These are phyloP conservation scores for Ustilago tritici DNA, from an alignment of 1,284 basidiomycete species.

Conservation along the genomic window DNA sequence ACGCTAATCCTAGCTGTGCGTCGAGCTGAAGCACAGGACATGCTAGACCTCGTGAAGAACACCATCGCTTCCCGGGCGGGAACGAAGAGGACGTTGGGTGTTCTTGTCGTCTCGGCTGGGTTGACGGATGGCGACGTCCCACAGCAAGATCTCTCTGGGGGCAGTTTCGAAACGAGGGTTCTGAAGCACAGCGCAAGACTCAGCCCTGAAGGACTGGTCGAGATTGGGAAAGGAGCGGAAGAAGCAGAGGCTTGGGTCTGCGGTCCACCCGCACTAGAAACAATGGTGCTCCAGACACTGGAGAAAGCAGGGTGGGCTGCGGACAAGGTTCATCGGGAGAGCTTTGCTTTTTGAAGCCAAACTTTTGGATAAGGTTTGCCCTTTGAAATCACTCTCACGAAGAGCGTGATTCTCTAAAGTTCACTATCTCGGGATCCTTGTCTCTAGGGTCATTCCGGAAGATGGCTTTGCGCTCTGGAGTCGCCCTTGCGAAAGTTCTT, in stretches of 20 bases:
- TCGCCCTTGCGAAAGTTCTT: too few relatives aligned
- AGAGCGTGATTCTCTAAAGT: not conserved
- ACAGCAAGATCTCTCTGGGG: too few relatives aligned
- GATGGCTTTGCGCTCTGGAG: too few relatives aligned
- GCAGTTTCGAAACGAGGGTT: too few relatives aligned
- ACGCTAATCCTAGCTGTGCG: constrained; percentile 27
- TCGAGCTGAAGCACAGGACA: constrained; percentile 16
- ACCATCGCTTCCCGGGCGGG: not conserved
- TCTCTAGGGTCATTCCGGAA: too few relatives aligned
- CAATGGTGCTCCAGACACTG: constrained; percentile 21
- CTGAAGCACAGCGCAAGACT: constrained; percentile 19
- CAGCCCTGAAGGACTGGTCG: constrained; percentile 14
- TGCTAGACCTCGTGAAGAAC: constrained; percentile 24
- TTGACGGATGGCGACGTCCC: constrained; percentile 8
- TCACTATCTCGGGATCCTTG: not conserved
- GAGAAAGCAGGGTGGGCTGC: constrained; percentile 16
- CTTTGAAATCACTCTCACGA: not conserved
- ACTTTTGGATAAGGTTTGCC: not conserved
- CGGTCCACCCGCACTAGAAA: constrained; percentile 28
- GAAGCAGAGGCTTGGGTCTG: constrained; percentile 34
- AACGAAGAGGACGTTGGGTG: constrained; percentile 4
- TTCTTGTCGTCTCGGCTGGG: constrained; percentile 32
- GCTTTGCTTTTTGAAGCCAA: constrained; percentile 27
- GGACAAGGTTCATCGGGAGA: constrained; percentile 27
- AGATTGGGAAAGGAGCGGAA: not conserved